Percentiles rank a stretch among this genome's conserved stretches.
phyloP scores from a whole-genome alignment of 371 early-diverging fungal genomes.

The Rhizomucor pusillus region DNA sequence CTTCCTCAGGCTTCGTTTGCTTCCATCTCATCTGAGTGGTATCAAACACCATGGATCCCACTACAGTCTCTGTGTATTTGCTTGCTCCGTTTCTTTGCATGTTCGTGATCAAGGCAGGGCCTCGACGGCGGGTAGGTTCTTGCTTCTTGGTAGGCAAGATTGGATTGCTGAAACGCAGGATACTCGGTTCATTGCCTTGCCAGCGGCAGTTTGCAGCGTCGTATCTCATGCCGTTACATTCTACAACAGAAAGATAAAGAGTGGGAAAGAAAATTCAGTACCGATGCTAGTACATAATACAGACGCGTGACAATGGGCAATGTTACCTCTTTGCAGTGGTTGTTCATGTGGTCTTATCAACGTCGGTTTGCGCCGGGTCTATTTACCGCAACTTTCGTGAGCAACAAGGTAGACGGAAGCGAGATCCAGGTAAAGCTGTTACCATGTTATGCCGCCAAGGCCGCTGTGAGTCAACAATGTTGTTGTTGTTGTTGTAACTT shows the following conservation, averaged over 20 bases:
- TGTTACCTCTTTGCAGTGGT: constrained; percentile 22
- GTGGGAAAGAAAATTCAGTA: too few species aligned
- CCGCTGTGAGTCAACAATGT: constrained; percentile 18
- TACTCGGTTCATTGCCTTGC: constrained; percentile 35
- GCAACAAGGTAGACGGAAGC: not conserved
- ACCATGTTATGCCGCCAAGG: constrained; percentile 35
- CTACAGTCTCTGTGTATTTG: constrained; percentile 11
- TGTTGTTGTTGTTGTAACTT: too few species aligned
- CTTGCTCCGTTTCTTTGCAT: constrained; percentile 11
- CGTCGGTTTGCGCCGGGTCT: constrained; percentile 23
- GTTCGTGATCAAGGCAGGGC: constrained; percentile 22
- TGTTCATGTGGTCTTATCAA: constrained; percentile 25
- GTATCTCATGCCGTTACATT: constrained; percentile 33
- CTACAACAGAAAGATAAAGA: constrained; percentile 5
- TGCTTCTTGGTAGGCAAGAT: not conserved
- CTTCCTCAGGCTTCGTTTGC: constrained; percentile 11
- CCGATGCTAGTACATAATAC: too few species aligned
- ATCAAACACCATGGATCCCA: constrained; percentile 24
- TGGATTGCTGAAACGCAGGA: constrained; percentile 14
- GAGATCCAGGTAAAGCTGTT: not conserved
- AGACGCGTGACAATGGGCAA: too few species aligned
- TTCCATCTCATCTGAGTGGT: constrained; percentile 13
- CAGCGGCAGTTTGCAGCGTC: constrained; percentile 20
- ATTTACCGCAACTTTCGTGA: not conserved
- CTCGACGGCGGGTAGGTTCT: not conserved